Conservation (phyloP, 345 rosid species). For the Citrus sinensis region DVS_A1.0 CM039169.1:31509501-31510000, state of each 20-base stretch:
- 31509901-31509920: background rate
- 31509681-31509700: background rate
- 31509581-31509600: too few relatives aligned
- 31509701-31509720: background rate
- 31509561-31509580: too few relatives aligned
- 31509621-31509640: too few relatives aligned
- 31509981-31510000: background rate
- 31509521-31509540: too few relatives aligned
- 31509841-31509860: slow-evolving; percentile 58
- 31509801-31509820: slow-evolving; percentile 17
- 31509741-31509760: background rate
- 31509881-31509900: background rate
- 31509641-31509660: background rate
- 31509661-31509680: background rate
- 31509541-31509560: background rate
- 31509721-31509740: background rate
- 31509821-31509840: slow-evolving; percentile 76
- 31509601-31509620: background rate
- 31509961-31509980: slow-evolving; percentile 63
- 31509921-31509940: slow-evolving; percentile 67
- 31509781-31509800: background rate
- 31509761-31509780: background rate
- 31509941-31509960: slow-evolving; percentile 44
- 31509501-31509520: too few relatives aligned
- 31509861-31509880: slow-evolving; percentile 18